A percentile compares a stretch with the other conserved stretches of the same genome.
These are phyloP conservation scores for Russula abietina DNA, from an alignment of 768 basidiomycete species.

Conservation along the genomic window DNA sequence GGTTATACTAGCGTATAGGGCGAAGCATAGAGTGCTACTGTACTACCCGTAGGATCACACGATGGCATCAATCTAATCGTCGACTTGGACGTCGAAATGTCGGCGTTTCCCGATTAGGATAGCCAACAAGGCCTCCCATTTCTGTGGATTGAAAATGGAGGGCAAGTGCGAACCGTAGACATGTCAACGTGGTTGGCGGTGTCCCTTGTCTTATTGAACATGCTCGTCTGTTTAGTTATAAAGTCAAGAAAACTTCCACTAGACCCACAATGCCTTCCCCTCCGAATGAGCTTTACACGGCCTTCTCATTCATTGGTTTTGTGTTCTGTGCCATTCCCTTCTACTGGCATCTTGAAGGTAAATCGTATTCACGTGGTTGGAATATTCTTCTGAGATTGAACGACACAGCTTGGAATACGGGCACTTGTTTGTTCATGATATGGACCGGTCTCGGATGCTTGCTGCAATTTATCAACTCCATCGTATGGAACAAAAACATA, in stretches of 20 bases:
- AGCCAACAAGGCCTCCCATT: no score
- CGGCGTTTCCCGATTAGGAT: neutral
- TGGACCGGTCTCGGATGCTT: slow-evolving; percentile 44
- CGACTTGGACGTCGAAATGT: no score
- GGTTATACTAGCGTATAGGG: neutral
- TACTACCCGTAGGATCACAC: no score
- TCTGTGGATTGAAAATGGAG: no score
- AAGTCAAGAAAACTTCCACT: no score
- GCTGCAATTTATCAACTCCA: slow-evolving; percentile 50
- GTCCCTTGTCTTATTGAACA: neutral
- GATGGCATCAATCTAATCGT: no score
- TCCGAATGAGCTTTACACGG: slow-evolving; percentile 28
- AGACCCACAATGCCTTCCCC: neutral
- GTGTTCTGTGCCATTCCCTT: slow-evolving; percentile 45
- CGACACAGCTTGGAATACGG: slow-evolving; percentile 54
- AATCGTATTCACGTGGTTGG: neutral
- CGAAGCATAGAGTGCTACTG: neutral
- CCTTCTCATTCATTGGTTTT: slow-evolving; percentile 42
- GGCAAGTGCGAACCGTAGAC: no score
- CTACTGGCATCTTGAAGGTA: slow-evolving; percentile 50
- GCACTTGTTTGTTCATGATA: slow-evolving; percentile 64
- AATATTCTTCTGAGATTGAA: neutral
- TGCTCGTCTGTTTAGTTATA: neutral
- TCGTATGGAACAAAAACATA: slow-evolving; percentile 61
- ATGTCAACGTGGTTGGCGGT: no score